Percentiles rank a stretch among this genome's conserved stretches.
Evolutionary conservation across 176 grass and related monocot species (phyloP).

Genomic region (Elymus sibiricus): DNA sequence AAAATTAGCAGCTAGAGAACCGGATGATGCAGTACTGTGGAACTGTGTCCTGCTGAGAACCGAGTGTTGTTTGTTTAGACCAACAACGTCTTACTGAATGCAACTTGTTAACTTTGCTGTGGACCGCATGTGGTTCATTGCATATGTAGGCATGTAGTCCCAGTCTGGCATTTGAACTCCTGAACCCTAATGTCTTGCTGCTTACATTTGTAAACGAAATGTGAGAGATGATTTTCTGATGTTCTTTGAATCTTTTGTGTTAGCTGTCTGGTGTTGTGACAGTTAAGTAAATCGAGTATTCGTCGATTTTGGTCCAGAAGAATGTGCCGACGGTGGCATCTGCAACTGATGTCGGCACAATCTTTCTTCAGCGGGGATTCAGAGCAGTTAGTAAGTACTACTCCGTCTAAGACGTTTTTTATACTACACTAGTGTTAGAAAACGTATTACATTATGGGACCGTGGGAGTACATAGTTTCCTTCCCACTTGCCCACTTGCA

Average conservation of each 20-base stretch:
- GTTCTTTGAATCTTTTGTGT: not conserved
- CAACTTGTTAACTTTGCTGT: not conserved
- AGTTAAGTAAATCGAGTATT: too few species aligned
- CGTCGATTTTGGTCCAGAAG: not conserved
- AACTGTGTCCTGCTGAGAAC: not conserved
- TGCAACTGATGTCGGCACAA: not conserved
- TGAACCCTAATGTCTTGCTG: not conserved
- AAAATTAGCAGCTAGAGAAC: not conserved
- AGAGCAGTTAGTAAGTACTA: not conserved
- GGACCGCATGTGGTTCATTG: not conserved
- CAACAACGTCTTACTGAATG: not conserved
- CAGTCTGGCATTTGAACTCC: not conserved
- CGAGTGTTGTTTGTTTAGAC: not conserved
- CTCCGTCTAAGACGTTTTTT: too few species aligned
- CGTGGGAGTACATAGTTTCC: not conserved
- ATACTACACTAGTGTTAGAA: too few species aligned
- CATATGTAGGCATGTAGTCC: not conserved
- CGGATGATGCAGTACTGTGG: not conserved
- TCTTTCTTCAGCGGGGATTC: not conserved
- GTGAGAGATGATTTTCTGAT: not conserved
- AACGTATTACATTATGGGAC: too few species aligned
- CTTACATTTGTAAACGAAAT: not conserved
- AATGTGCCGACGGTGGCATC: not conserved
- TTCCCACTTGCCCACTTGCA: not conserved
- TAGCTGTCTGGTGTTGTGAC: not conserved